These are phyloP conservation scores for Coemansia sp. DNA, from an alignment of 192 early-diverging fungal genomes.

Conservation along the genomic window DNA sequence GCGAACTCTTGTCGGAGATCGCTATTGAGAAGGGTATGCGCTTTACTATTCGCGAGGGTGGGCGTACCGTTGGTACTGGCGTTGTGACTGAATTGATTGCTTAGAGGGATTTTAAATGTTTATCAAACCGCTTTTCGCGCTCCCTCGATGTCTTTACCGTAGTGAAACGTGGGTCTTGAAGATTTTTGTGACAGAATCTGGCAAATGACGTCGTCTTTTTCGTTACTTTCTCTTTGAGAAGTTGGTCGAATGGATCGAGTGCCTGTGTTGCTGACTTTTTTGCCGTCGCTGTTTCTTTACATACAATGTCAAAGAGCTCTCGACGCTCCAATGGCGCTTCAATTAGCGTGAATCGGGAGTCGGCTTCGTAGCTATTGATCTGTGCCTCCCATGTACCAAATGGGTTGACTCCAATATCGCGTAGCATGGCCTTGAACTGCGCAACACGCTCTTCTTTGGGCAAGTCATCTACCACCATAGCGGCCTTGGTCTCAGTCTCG, in stretches of 20 bases:
- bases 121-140: conserved; percentile 39
- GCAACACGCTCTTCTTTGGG: conserved; percentile 10
- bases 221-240: conserved; percentile 22
- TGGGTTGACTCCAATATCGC: conserved; percentile 17
- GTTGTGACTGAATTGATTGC: conserved; percentile 76
- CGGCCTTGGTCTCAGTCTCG: not conserved
- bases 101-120: conserved; percentile 30
- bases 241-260: conserved; percentile 28
- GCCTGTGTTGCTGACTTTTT: not conserved
- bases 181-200: conserved; percentile 38
- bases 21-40: conserved; percentile 92
- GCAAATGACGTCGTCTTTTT: conserved; percentile 40
- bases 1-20: conserved; percentile 78
- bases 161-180: conserved; percentile 38
- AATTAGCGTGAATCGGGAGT: conserved; percentile 14
- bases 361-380: not conserved
- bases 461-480: not conserved
- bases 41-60: conserved; percentile 98
- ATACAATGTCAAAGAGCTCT: conserved; percentile 34
- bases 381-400: conserved; percentile 43
- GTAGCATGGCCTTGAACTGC: conserved; percentile 35
- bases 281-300: conserved; percentile 6
- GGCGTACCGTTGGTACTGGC: conserved; percentile 95
- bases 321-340: conserved; percentile 13
- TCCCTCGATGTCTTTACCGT: conserved; percentile 41